A percentile compares a stretch with the other conserved stretches of the same genome.
phyloP scores from a whole-genome alignment of 2,329 filamentous ascomycete genomes.

The Tolypocladium guangdongense region DNA sequence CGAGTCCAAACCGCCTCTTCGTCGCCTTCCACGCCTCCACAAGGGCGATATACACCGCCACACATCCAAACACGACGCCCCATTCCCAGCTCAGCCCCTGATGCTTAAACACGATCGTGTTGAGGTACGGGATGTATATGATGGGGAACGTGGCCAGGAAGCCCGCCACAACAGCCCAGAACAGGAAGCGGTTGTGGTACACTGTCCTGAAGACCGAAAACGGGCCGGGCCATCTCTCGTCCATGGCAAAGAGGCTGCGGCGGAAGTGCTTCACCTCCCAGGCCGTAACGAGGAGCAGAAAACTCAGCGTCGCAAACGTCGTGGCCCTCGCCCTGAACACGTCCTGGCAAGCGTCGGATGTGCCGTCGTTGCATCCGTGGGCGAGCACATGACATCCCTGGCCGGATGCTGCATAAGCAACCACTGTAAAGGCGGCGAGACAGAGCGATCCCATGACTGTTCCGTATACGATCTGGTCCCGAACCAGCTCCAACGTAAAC shows the following conservation, averaged over 20 bases:
- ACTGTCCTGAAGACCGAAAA: slow-evolving; percentile 48
- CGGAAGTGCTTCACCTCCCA: slow-evolving; percentile 67
- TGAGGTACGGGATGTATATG: slow-evolving; percentile 58
- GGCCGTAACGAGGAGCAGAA: slow-evolving; percentile 55
- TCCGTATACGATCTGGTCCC: slow-evolving; percentile 58
- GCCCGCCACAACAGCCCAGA: slow-evolving; percentile 50
- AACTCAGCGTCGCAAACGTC: slow-evolving; percentile 59
- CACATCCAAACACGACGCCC: slow-evolving; percentile 52
- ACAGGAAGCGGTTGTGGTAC: slow-evolving; percentile 57
- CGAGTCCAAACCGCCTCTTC: slow-evolving; percentile 40
- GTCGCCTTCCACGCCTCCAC: slow-evolving; percentile 60
- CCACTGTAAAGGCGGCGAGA: slow-evolving; percentile 48
- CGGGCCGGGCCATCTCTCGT: slow-evolving; percentile 36
- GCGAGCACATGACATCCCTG: slow-evolving; percentile 39
- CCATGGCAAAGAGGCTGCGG: slow-evolving; percentile 58
- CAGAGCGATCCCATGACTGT: slow-evolving; percentile 52
- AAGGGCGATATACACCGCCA: slow-evolving; percentile 49
- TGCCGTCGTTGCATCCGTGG: slow-evolving; percentile 44
- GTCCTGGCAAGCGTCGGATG: slow-evolving; percentile 36
- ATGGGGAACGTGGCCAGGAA: slow-evolving; percentile 51
- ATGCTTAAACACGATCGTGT: slow-evolving; percentile 59
- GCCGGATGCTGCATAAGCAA: slow-evolving; percentile 40
- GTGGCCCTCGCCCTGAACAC: slow-evolving; percentile 57
- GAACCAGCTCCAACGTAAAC: slow-evolving; percentile 53
- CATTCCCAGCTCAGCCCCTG: slow-evolving; percentile 60